phyloP scores from a whole-genome alignment of 352 stramenopile genomes.

The Pythium biforme region DNA sequence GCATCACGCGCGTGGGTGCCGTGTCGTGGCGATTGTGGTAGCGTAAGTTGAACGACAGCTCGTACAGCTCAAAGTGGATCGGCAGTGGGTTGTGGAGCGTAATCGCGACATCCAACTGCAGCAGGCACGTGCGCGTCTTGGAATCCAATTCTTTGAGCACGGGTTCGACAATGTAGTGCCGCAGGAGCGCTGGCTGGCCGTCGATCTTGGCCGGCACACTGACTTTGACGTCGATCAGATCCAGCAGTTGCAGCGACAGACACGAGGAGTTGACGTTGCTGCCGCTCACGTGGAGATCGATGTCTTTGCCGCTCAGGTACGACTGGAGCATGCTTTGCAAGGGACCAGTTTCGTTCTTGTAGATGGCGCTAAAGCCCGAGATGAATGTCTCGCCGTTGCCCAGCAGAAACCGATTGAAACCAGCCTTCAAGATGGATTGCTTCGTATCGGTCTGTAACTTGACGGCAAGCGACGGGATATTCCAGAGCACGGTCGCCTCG shows the following conservation, averaged over 20 bases:
- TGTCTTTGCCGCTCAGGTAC: slow-evolving; percentile 66
- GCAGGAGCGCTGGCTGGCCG: slow-evolving; percentile 65
- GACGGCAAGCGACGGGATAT: slow-evolving; percentile 68
- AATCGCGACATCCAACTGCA: slow-evolving; percentile 69
- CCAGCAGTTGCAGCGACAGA: slow-evolving; percentile 67
- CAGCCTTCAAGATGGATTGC: slow-evolving; percentile 56
- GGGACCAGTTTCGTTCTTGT: slow-evolving; percentile 58
- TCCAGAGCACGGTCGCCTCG: slow-evolving; percentile 59
- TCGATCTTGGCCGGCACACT: slow-evolving; percentile 68
- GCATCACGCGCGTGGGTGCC: slow-evolving; percentile 28
- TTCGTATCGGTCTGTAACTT: slow-evolving; percentile 37
- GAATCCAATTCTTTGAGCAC: slow-evolving; percentile 76
- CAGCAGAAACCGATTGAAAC: slow-evolving; percentile 70
- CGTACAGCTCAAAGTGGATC: slow-evolving; percentile 71
- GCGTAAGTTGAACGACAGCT: slow-evolving; percentile 64
- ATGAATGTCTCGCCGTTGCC: slow-evolving; percentile 75
- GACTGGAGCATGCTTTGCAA: slow-evolving; percentile 65
- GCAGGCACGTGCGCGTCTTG: slow-evolving; percentile 62
- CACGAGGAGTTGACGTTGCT: slow-evolving; percentile 48
- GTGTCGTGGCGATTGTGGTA: slow-evolving; percentile 36
- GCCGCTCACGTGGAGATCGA: slow-evolving; percentile 57
- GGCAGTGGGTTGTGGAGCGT: slow-evolving; percentile 79
- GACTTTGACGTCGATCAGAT: slow-evolving; percentile 61
- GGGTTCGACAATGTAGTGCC: slow-evolving; percentile 55
- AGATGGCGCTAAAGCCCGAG: slow-evolving; percentile 68